Conservation (phyloP, 441 rosid genomes). For the Erodium moschatum region DNA sequence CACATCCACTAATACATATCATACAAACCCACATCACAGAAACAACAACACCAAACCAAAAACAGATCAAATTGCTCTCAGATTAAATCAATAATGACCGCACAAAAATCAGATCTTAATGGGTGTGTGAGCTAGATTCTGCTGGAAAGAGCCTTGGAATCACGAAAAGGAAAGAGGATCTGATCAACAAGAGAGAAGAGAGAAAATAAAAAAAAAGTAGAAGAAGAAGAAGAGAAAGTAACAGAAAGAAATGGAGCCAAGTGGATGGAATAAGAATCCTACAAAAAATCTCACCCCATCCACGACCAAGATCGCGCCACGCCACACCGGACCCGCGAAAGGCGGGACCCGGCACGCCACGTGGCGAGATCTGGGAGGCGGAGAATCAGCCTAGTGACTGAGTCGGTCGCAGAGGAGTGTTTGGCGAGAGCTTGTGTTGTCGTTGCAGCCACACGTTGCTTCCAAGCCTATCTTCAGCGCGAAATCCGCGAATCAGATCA, state of each 20-base stretch:
- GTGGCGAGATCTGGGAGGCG: neutral
- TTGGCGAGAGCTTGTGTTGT: neutral
- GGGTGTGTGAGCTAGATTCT: neutral
- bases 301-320: conserved; percentile 7
- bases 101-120: conserved; percentile 12
- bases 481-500: conserved; percentile 1
- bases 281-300: neutral
- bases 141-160: neutral
- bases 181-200: neutral
- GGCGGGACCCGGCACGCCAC: neutral
- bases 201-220: neutral
- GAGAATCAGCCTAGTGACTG: neutral
- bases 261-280: neutral
- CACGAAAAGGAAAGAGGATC: neutral
- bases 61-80: neutral
- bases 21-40: conserved; percentile 18
- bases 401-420: neutral
- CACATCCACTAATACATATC: too few species aligned
- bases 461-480: neutral
- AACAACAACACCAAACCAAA: neutral
- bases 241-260: too few species aligned
- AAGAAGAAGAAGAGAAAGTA: too few species aligned
- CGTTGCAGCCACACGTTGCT: conserved; percentile 6
- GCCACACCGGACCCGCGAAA: neutral
- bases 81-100: neutral